These are phyloP conservation scores for Ceratopteris richardii DNA, from an alignment of 75 land plant species.

Conservation along the genomic window DNA sequence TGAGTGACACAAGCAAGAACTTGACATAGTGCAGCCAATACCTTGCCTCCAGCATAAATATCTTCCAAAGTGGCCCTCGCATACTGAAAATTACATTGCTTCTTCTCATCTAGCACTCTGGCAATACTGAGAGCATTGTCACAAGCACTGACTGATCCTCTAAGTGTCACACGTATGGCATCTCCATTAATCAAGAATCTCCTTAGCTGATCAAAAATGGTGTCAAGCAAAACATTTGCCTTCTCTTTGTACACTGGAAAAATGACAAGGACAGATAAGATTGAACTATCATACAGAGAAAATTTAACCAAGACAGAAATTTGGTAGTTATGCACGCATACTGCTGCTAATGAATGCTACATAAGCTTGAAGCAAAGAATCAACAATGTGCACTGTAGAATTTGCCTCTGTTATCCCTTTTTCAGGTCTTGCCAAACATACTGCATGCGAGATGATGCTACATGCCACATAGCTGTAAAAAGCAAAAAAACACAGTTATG, in stretches of 20 bases:
- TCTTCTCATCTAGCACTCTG: background rate
- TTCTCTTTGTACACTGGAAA: background rate
- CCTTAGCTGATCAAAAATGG: background rate
- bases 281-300: too few species aligned
- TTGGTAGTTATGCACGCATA: background rate
- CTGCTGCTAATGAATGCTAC: background rate
- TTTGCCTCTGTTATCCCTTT: background rate
- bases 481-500: too few species aligned
- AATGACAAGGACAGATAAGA: background rate
- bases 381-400: background rate
- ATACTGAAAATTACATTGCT: background rate
- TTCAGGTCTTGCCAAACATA: background rate
- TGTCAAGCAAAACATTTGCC: background rate
- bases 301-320: too few species aligned
- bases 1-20: conserved; percentile 3
- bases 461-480: background rate
- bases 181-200: conserved; percentile 2
- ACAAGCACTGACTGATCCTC: background rate
- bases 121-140: background rate
- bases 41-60: conserved; percentile 10
- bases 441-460: background rate
- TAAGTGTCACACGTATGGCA: background rate
- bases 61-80: conserved; percentile 4
- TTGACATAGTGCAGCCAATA: conserved; percentile 14
- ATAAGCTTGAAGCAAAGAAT: background rate